These are phyloP conservation scores for Vararia minispora DNA, from an alignment of 768 basidiomycete species.

Conservation along the genomic window DNA sequence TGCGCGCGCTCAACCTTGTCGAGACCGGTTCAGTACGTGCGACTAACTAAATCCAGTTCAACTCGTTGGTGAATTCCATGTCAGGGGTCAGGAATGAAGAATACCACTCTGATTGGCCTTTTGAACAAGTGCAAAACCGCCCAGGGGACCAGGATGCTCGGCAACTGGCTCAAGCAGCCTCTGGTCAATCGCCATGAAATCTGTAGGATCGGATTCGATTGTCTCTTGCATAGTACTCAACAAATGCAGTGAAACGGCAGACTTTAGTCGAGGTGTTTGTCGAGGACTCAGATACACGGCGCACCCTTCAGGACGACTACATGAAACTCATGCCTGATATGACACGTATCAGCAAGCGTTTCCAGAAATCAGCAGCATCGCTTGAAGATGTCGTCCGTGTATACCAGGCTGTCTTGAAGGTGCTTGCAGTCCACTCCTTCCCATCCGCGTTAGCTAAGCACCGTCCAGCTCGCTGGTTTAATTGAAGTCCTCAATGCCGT, in stretches of 20 bases:
- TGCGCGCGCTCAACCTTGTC: slow-evolving; percentile 79
- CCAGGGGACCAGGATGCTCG: slow-evolving; percentile 81
- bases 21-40: slow-evolving; percentile 38
- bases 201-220: slow-evolving; percentile 31
- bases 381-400: slow-evolving; percentile 94
- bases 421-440: slow-evolving; percentile 25
- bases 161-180: slow-evolving; percentile 93
- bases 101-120: slow-evolving; percentile 79
- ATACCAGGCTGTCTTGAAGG: slow-evolving; percentile 87
- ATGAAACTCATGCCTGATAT: slow-evolving; percentile 91
- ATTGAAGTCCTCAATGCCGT: slow-evolving; percentile 49
- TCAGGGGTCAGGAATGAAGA: slow-evolving; percentile 57
- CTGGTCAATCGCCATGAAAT: slow-evolving; percentile 91
- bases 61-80: neutral
- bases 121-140: slow-evolving; percentile 95
- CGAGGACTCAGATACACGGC: slow-evolving; percentile 62
- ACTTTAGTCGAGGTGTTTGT: slow-evolving; percentile 80
- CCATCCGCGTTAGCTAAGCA: neutral
- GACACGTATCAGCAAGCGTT: slow-evolving; percentile 82
- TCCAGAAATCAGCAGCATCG: slow-evolving; percentile 72
- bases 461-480: slow-evolving; percentile 58
- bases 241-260: slow-evolving; percentile 62
- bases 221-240: neutral
- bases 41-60: neutral
- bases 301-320: slow-evolving; percentile 75